Conservation (phyloP, 441 rosid species). For the Adansonia madagascariensis region DNA sequence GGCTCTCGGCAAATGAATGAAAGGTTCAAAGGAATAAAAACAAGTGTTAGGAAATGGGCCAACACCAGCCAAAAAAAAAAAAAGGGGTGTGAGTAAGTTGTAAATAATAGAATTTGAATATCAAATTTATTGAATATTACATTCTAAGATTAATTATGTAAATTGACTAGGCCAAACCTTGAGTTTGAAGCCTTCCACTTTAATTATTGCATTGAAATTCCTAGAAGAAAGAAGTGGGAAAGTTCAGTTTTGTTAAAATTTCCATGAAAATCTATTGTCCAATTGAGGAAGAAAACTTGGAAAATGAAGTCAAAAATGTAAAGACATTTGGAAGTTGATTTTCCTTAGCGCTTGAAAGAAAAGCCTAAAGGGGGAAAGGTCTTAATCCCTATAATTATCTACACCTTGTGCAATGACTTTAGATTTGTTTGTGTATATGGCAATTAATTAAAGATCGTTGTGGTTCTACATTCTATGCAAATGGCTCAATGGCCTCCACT, state of each 20-base stretch:
- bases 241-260: background rate
- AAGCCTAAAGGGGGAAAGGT: no score
- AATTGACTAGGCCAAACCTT: no score
- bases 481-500: background rate
- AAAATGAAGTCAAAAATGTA: no score
- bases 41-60: background rate
- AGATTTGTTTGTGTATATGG: background rate
- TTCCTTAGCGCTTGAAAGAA: no score
- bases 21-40: background rate
- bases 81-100: background rate
- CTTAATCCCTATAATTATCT: no score
- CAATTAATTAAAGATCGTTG: background rate
- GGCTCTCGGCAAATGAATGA: background rate
- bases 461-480: background rate
- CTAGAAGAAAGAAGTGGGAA: background rate
- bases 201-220: background rate
- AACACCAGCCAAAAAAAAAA: background rate
- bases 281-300: background rate
- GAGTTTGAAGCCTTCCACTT: background rate
- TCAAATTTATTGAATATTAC: no score
- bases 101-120: no score
- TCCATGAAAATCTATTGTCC: background rate
- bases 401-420: background rate
- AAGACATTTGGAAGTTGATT: no score
- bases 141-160: no score